These are phyloP conservation scores for Komagataella phaffii DNA, from an alignment of 805 yeast species.

Conservation along the genomic window DNA sequence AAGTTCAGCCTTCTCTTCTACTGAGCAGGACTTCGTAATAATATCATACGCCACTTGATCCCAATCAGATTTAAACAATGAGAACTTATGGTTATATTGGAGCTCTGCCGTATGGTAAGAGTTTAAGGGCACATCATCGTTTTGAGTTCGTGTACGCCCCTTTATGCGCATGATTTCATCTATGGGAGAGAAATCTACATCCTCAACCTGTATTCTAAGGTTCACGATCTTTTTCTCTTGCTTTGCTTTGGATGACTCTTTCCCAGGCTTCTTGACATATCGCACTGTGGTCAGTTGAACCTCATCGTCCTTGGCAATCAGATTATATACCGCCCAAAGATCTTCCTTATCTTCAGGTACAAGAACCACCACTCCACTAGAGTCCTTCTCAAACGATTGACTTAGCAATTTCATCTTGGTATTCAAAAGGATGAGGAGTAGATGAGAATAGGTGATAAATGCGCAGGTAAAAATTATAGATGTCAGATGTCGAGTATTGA, in stretches of 20 bases:
- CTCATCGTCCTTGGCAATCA: conserved; percentile 66
- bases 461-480: not conserved
- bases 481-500: not conserved
- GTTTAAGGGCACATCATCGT: conserved; percentile 70
- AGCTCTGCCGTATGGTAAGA: conserved; percentile 82
- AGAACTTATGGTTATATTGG: conserved; percentile 54
- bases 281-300: conserved; percentile 57
- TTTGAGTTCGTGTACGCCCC: conserved; percentile 58
- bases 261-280: conserved; percentile 31
- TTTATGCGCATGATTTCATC: conserved; percentile 68
- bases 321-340: conserved; percentile 76
- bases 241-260: conserved; percentile 20
- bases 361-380: conserved; percentile 51
- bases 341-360: conserved; percentile 86
- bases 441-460: not conserved
- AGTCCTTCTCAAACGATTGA: conserved; percentile 39
- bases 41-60: conserved; percentile 57
- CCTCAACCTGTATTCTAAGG: conserved; percentile 48
- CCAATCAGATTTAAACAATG: conserved; percentile 66
- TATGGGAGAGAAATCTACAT: conserved; percentile 65
- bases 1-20: conserved; percentile 74
- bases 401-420: conserved; percentile 42
- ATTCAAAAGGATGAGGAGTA: not conserved
- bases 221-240: conserved; percentile 44
- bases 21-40: conserved; percentile 55